Percentiles rank a stretch among this genome's conserved stretches.
phyloP scores from a whole-genome alignment of 108 stramenopile species.

The Skeletonema marinoi region DNA sequence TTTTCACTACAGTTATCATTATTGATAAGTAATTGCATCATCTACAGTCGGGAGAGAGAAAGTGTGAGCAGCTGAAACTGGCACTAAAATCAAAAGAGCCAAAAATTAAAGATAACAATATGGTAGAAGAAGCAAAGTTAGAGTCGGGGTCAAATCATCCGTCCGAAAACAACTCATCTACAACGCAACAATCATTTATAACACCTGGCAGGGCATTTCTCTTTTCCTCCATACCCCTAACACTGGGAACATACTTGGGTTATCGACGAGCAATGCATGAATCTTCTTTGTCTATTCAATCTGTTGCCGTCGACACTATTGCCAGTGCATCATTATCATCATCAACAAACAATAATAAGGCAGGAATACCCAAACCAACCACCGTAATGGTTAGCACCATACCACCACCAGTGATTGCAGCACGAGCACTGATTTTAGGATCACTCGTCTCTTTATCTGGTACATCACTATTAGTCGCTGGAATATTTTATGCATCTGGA shows the following conservation, averaged over 20 bases:
- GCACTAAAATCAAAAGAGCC: too few relatives aligned
- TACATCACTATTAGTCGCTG: slow-evolving; percentile 34
- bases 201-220: slow-evolving; percentile 31
- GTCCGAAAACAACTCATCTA: background rate
- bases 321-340: background rate
- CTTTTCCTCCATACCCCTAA: slow-evolving; percentile 26
- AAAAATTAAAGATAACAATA: too few relatives aligned
- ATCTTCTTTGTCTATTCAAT: background rate
- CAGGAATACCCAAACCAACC: background rate
- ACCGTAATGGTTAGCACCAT: slow-evolving; percentile 7
- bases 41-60: too few relatives aligned
- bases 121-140: background rate
- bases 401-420: slow-evolving; percentile 31
- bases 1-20: background rate
- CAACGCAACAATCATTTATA: background rate
- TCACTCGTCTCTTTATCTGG: slow-evolving; percentile 43
- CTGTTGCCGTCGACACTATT: slow-evolving; percentile 13
- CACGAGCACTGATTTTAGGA: slow-evolving; percentile 40
- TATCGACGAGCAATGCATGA: slow-evolving; percentile 32
- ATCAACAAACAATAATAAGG: background rate
- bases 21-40: too few relatives aligned
- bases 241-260: slow-evolving; percentile 28
- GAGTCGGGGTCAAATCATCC: background rate
- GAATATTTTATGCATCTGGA: slow-evolving; percentile 51
- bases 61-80: too few relatives aligned